Percentiles rank a stretch among this genome's conserved stretches.
Conservation (phyloP, 2,329 filamentous ascomycete species). For the Trichophyton simii region DNA sequence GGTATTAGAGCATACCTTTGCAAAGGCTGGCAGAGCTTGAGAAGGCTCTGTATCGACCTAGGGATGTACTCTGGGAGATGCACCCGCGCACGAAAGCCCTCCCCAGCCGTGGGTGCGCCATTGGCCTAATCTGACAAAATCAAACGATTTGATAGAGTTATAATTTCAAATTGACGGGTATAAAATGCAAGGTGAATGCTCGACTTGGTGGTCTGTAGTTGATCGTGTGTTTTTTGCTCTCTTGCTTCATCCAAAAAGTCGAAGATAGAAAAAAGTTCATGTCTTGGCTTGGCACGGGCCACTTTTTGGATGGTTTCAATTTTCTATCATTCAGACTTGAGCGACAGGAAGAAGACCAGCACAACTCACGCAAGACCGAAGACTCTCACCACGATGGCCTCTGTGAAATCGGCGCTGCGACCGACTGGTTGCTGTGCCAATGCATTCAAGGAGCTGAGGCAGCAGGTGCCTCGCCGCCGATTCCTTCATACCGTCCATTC, state of each 20-base stretch:
- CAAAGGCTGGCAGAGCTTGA: conserved; percentile 23
- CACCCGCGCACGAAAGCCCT: conserved; percentile 29
- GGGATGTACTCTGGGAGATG: conserved; percentile 20
- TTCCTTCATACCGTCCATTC: conserved; percentile 41
- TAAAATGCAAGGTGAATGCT: background rate
- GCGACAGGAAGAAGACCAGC: background rate
- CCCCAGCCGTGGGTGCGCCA: conserved; percentile 30
- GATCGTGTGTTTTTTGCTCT: background rate
- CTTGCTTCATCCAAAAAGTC: conserved; percentile 6
- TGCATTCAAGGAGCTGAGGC: conserved; percentile 43
- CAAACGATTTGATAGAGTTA: too few relatives aligned
- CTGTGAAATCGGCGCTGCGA: conserved; percentile 46
- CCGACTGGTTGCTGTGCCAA: conserved; percentile 60
- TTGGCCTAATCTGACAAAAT: conserved; percentile 9
- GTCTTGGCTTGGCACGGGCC: conserved; percentile 9
- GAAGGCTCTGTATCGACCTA: conserved; percentile 14
- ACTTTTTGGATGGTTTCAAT: conserved; percentile 1
- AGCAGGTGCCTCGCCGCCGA: conserved; percentile 37
- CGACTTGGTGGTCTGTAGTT: background rate
- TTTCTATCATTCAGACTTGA: background rate
- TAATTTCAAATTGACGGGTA: background rate
- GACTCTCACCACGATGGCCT: conserved; percentile 38
- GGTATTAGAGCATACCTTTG: conserved; percentile 19
- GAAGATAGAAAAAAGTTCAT: conserved; percentile 14
- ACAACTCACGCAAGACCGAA: background rate